Evolutionary conservation across 768 basidiomycete genomes (phyloP), one percentile per base, ranked within the genome.

Genomic region (Kockovaella imperatae): DNA sequence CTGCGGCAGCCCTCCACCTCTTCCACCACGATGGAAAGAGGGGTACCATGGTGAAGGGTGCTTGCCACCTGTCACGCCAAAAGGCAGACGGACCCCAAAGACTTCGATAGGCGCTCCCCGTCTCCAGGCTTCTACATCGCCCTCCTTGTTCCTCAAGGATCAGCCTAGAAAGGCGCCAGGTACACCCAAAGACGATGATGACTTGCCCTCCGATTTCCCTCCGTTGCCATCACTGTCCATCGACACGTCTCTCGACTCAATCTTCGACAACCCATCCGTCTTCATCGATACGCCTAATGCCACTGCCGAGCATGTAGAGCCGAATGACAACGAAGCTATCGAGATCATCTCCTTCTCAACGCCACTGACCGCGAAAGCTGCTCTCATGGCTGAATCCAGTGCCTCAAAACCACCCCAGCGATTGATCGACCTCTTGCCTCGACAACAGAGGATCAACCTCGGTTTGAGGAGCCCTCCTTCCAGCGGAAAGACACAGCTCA

Each of bases 101-200:
- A 42, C 46, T 0, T 58, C 59, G n/a, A 65, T 65, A 21, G 60
- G 64, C 13, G 54, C 32, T 31, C 64, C 60, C 2, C 55, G 46
- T 30, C 24, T 42, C 24, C 35, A 41, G 24, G 39, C 48, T 4
- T 25, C 47, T 5, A 42, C 49, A 13, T 45, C 45, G 14, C 64
- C 64, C 10, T 48, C 43, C 7, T 36, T 47, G 21, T 62, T 66
- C 41, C 45, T 59, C 35, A 35, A 43, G 5, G 45, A 56, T 11
- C 39, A 56, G 40, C 60, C 60, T 3, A 36, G 60, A 15, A 35
- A 36, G 20, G 60, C 60, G 2, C 60, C 60, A 3, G 43, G 31
- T 17, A 62, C 60, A 4, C 60, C 60, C 3, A 62, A 58, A 45
- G 29, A 42, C 17, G 42, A 50, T 42, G 34, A 47, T 15, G 24